A percentile compares a stretch with the other conserved stretches of the same genome.
Evolutionary conservation across 1,139 yeast genomes (phyloP).

Genomic region (Scheffersomyces titani): DNA sequence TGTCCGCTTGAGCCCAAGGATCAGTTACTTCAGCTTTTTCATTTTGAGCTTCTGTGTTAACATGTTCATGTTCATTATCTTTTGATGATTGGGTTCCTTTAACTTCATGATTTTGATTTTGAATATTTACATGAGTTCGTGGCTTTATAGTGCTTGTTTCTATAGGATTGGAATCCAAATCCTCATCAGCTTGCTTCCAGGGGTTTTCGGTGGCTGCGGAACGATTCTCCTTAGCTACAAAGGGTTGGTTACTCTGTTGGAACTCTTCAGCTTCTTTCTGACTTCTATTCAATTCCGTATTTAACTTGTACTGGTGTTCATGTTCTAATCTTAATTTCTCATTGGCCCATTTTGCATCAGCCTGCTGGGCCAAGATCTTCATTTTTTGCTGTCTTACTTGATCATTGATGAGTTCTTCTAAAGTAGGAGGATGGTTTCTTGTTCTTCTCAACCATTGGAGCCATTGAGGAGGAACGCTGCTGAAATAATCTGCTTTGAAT

Average conservation of each 20-base stretch:
- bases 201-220: slow-evolving; percentile 21
- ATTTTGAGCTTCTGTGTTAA: too few relatives aligned
- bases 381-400: slow-evolving; percentile 56
- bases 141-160: slow-evolving; percentile 37
- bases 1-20: background rate
- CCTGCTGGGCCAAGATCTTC: slow-evolving; percentile 56
- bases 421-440: slow-evolving; percentile 57
- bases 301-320: slow-evolving; percentile 32
- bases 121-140: slow-evolving; percentile 14
- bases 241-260: background rate
- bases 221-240: background rate
- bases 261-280: slow-evolving; percentile 19
- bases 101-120: too few relatives aligned
- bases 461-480: slow-evolving; percentile 71
- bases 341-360: slow-evolving; percentile 58
- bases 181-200: slow-evolving; percentile 40
- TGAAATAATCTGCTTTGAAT: slow-evolving; percentile 52
- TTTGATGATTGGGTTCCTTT: too few relatives aligned
- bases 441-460: slow-evolving; percentile 76
- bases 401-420: slow-evolving; percentile 63
- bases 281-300: slow-evolving; percentile 35
- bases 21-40: background rate
- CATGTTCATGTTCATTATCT: too few relatives aligned
- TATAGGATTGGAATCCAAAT: slow-evolving; percentile 34
- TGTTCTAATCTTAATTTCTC: slow-evolving; percentile 40